A percentile compares a stretch with the other conserved stretches of the same genome.
Conservation (phyloP, 148 eudicot species). For the Diospyros kaki region DNA sequence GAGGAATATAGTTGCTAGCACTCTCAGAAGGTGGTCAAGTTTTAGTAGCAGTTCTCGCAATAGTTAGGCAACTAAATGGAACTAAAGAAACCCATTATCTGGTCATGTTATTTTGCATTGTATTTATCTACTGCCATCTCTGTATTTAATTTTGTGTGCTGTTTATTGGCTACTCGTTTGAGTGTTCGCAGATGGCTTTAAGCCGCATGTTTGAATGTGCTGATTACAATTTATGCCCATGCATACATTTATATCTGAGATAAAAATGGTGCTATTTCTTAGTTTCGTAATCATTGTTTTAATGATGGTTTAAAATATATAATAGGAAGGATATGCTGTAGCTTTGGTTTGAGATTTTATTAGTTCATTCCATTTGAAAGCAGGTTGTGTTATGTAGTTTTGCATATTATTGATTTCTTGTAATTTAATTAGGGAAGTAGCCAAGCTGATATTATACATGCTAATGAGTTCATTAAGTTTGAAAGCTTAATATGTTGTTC, state of each 20-base stretch:
- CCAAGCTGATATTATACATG: neutral
- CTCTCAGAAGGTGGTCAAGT: conserved; percentile 55
- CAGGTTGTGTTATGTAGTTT: neutral
- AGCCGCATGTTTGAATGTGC: neutral
- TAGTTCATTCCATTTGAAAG: neutral
- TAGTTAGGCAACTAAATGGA: conserved; percentile 11
- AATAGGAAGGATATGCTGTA: neutral
- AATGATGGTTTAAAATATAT: neutral
- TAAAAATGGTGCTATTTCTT: neutral
- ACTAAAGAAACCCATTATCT: neutral
- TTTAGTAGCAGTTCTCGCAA: conserved; percentile 31
- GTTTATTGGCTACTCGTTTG: conserved; percentile 1
- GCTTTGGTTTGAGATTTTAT: neutral
- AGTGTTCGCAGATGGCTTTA: conserved; percentile 3
- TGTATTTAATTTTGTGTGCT: conserved; percentile 14
- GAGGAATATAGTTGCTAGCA: conserved; percentile 35
- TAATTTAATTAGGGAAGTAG: neutral
- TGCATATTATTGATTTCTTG: neutral
- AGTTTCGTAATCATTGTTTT: neutral
- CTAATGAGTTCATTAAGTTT: neutral
- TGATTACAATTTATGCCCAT: neutral
- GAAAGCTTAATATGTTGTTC: neutral
- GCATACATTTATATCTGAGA: neutral
- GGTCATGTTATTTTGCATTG: conserved; percentile 4
- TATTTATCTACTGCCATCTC: neutral